Evolutionary conservation across 2,329 filamentous ascomycete species (phyloP).

Genomic region (Ilyonectria mors-panacis): DNA sequence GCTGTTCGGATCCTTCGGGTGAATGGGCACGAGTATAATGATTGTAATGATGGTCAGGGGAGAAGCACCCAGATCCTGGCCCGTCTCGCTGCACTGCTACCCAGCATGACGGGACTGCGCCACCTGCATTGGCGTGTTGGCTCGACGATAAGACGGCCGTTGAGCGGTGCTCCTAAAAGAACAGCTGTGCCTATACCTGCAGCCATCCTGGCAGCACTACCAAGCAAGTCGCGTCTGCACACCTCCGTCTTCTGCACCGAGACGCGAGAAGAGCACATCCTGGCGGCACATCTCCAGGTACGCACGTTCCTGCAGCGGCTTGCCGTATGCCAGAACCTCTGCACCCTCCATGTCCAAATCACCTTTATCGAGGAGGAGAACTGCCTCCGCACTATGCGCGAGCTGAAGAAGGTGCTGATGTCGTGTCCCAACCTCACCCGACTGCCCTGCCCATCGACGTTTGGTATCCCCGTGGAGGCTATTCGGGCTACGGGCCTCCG

Average conservation of each 20-base stretch:
- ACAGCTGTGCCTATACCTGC: conserved; percentile 9
- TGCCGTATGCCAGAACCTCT: conserved; percentile 8
- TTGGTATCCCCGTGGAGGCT: conserved; percentile 16
- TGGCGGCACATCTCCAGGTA: conserved; percentile 5
- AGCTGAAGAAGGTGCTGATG: conserved; percentile 21
- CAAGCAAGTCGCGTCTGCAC: conserved; percentile 3
- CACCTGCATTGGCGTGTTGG: conserved; percentile 22
- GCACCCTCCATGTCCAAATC: conserved; percentile 7
- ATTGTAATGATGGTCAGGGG: neutral
- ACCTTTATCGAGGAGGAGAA: conserved; percentile 15
- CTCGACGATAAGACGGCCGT: neutral
- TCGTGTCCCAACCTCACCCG: conserved; percentile 28
- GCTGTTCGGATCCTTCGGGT: conserved; percentile 25
- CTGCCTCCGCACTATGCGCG: conserved; percentile 23
- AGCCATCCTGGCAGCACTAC: conserved; percentile 19
- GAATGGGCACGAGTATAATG: neutral
- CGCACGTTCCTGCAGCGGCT: conserved; percentile 14
- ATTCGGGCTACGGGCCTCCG: neutral
- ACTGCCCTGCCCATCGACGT: conserved; percentile 15
- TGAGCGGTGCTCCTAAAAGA: neutral
- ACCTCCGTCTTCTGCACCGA: conserved; percentile 18
- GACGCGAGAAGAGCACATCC: neutral
- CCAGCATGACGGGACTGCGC: conserved; percentile 22
- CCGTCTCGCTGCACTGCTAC: conserved; percentile 3
- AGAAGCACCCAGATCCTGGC: conserved; percentile 13